A percentile compares a stretch with the other conserved stretches of the same genome.
Evolutionary conservation across 257 asterid genomes (phyloP).

Genomic region (Solanum neorickii): DNA sequence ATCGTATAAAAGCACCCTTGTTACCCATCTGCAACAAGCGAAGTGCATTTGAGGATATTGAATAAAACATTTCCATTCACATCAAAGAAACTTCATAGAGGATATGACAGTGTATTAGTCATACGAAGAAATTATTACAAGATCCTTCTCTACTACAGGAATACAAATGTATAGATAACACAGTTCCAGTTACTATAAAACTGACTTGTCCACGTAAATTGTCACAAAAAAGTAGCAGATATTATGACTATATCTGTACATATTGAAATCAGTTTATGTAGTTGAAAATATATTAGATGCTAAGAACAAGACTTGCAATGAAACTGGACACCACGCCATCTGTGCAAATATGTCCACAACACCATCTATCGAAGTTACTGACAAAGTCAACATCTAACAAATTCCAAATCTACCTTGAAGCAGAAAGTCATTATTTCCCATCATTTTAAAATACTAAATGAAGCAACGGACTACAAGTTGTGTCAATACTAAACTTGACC

Average conservation of each 20-base stretch:
- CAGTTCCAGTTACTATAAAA: neutral
- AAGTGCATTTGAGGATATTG: neutral
- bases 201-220: neutral
- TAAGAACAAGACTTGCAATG: neutral
- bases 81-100: neutral
- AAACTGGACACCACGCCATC: neutral
- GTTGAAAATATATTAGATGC: neutral
- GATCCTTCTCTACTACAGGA: neutral
- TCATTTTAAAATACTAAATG: neutral
- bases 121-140: neutral
- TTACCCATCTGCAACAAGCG: conserved; percentile 80
- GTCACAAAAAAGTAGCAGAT: neutral
- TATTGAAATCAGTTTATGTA: neutral
- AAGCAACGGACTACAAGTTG: neutral
- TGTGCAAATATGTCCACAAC: neutral
- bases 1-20: conserved; percentile 95
- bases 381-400: neutral
- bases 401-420: neutral
- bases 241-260: neutral
- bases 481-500: neutral
- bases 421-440: neutral
- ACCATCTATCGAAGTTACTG: neutral
- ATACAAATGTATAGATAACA: neutral
- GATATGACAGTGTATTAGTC: neutral
- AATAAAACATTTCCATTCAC: neutral